Conservation (phyloP, 306 rosid genomes). For the Coriaria nepalensis region DNA sequence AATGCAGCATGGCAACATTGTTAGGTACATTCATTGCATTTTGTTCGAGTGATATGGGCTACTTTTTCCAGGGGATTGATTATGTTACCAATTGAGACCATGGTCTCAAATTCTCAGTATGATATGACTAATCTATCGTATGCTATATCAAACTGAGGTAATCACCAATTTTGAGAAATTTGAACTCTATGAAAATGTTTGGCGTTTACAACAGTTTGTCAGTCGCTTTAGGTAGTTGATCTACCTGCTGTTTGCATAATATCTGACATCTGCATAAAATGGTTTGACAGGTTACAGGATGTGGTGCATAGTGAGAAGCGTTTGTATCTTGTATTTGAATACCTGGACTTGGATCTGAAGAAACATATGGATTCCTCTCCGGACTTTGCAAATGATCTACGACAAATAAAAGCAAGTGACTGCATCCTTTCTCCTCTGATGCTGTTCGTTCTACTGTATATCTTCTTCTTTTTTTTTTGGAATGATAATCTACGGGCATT, state of each 20-base stretch:
- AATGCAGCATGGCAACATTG: constrained; percentile 87
- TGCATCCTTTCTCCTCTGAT: constrained; percentile 5
- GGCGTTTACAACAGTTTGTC: too few species aligned
- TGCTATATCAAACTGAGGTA: too few species aligned
- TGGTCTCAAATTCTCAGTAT: background rate
- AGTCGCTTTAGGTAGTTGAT: too few species aligned
- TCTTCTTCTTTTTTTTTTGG: background rate
- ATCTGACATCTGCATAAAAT: background rate
- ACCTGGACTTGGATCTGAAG: constrained; percentile 94
- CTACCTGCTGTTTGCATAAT: too few species aligned
- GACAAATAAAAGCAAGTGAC: constrained; percentile 65
- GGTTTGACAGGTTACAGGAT: constrained; percentile 63
- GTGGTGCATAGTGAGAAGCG: constrained; percentile 93
- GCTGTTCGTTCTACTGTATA: background rate
- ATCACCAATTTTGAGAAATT: too few species aligned
- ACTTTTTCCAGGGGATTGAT: background rate
- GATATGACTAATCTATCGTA: too few species aligned
- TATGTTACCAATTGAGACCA: background rate
- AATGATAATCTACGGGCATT: background rate
- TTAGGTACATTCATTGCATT: constrained; percentile 30
- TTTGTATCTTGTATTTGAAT: constrained; percentile 86
- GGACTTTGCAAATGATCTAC: constrained; percentile 69
- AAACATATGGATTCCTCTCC: constrained; percentile 98
- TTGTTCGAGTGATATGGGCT: too few species aligned
- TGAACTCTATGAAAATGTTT: too few species aligned